Base-by-base conservation (phyloP, 106 monocot genomes). In the Acorus calamus region DNA sequence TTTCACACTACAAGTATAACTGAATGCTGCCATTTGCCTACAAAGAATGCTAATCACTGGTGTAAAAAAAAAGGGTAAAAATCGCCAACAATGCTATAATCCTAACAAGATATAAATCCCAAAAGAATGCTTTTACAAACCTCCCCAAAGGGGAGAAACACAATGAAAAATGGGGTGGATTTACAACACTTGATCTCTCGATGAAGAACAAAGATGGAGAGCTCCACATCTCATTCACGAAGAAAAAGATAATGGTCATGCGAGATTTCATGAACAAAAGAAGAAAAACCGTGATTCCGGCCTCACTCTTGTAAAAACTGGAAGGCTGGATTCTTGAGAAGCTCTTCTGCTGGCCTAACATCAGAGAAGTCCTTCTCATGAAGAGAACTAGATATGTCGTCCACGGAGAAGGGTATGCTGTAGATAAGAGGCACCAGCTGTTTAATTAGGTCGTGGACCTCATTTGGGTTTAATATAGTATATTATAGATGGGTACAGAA, bases 331-430 rank as follows among this genome's bases (percentile, higher is more conserved):
- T 84, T 79, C 67, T 71, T 69, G 42, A 81, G 78, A 60, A 88
- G 80, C 64, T 76, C 84, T 52, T 78, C 78, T 57, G 88, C 73
- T 56, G 83, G 78, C 64, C 71, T 81, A 42, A 88, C 76, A 56
- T 79, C 76, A 9, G 70, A 12, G 66, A 88, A 84, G 13, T 84
- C 88, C 70, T 84, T 84, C 10, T 76, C 81, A 67, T 88, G 78
- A 14, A 81, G 42, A 45, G 88, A 73, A 58, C 46, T 78, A 44
- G 81, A 81, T 73, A 88, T 72, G 51, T 84, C 88, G 55, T 84
- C 81, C 2, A 81, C 78, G 5, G 88, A 84, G 67, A 88, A 88
- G 7, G 88, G 88, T 14, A 88, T 88, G 76, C 88, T 88, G 84
- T 0, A 28, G 28, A 28, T 0, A 28, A 28, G 28, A 28, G 28